Conservation (phyloP, 768 basidiomycete genomes). For the Auriscalpium orientale region DNA sequence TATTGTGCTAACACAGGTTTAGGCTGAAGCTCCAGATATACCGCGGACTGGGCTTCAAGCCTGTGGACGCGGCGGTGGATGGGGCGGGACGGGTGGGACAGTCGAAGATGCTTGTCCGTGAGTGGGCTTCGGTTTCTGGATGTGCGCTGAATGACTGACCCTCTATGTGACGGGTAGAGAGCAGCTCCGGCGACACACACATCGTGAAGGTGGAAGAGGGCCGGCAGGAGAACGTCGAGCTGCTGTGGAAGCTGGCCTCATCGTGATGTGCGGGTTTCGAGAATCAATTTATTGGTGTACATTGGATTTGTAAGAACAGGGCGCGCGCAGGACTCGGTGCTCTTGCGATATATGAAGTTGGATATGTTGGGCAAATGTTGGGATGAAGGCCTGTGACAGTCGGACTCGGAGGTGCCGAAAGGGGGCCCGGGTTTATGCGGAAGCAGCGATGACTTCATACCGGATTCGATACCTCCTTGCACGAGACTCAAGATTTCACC, state of each 20-base stretch:
- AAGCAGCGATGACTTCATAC: too few species aligned
- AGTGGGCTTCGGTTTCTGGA: slow-evolving; percentile 22
- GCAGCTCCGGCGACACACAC: slow-evolving; percentile 9
- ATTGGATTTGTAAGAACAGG: too few species aligned
- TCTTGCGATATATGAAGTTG: too few species aligned
- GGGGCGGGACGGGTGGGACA: slow-evolving; percentile 35
- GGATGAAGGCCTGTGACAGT: too few species aligned
- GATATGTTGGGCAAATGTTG: too few species aligned
- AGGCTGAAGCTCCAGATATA: slow-evolving; percentile 65
- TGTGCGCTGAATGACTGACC: background rate
- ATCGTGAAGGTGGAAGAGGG: slow-evolving; percentile 2
- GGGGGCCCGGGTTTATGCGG: too few species aligned
- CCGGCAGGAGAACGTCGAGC: background rate
- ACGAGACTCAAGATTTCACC: too few species aligned
- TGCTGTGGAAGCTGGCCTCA: slow-evolving; percentile 9
- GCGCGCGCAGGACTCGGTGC: too few species aligned
- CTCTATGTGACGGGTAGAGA: slow-evolving; percentile 23
- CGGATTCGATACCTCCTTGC: too few species aligned
- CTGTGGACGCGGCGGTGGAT: slow-evolving; percentile 40
- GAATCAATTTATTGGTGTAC: too few species aligned
- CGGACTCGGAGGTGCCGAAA: too few species aligned
- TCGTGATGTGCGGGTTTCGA: background rate
- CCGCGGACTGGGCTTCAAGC: slow-evolving; percentile 66
- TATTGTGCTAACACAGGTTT: background rate
- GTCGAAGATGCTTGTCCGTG: slow-evolving; percentile 62